phyloP scores from a whole-genome alignment of 2,329 filamentous ascomycete genomes.

The Claviceps spartinae region DNA sequence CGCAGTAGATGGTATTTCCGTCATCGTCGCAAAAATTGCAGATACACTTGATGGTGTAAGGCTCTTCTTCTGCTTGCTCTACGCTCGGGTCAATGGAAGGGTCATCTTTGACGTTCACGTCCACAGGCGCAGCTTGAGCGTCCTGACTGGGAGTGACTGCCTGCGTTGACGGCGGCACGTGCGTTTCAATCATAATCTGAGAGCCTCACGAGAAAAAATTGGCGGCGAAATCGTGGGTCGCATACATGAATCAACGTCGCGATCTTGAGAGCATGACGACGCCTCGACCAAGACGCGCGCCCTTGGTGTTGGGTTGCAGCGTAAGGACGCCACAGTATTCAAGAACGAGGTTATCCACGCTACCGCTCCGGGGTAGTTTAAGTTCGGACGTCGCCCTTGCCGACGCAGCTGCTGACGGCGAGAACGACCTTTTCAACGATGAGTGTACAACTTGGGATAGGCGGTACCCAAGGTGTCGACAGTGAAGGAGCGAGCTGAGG shows the following conservation, averaged over 20 bases:
- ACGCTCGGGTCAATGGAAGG: slow-evolving; percentile 25
- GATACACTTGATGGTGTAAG: slow-evolving; percentile 95
- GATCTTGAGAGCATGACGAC: slow-evolving; percentile 46
- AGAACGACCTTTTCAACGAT: background rate
- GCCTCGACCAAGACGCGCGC: slow-evolving; percentile 30
- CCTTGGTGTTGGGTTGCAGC: slow-evolving; percentile 5
- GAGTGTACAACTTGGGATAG: background rate
- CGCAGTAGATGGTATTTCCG: slow-evolving; percentile 94
- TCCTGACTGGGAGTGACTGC: slow-evolving; percentile 41
- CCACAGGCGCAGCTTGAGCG: slow-evolving; percentile 22
- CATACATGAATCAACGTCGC: slow-evolving; percentile 32
- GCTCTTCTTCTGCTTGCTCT: slow-evolving; percentile 55
- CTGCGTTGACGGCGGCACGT: slow-evolving; percentile 38
- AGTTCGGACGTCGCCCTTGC: background rate
- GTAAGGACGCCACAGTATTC: slow-evolving; percentile 3
- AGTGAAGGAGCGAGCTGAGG: slow-evolving; percentile 1
- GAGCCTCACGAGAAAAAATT: slow-evolving; percentile 27
- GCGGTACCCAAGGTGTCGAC: background rate
- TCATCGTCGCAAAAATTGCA: slow-evolving; percentile 90
- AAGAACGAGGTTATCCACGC: background rate
- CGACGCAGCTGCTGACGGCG: background rate
- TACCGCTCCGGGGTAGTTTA: background rate
- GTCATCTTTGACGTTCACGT: slow-evolving; percentile 25
- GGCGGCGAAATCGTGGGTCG: slow-evolving; percentile 23
- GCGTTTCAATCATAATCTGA: slow-evolving; percentile 52